Conservation (phyloP, 495 filamentous ascomycete species). For the Recurvomyces mirabilis region DNA sequence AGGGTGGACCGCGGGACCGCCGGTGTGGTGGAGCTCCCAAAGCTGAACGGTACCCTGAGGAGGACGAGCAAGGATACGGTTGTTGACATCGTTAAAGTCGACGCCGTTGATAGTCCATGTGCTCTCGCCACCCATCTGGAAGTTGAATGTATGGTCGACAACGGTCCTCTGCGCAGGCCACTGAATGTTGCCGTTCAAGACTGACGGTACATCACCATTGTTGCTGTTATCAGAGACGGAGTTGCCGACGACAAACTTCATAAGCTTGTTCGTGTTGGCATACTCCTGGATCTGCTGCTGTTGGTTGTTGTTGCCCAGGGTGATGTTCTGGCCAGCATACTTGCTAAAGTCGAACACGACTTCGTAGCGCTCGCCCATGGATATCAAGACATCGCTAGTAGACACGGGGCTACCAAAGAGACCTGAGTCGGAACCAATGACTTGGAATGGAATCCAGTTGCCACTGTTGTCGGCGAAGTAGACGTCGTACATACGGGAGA, state of each 20-base stretch:
- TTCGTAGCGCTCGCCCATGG: slow-evolving; percentile 48
- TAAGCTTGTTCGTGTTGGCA: slow-evolving; percentile 39
- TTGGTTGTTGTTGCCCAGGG: slow-evolving; percentile 34
- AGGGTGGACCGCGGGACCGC: slow-evolving; percentile 40
- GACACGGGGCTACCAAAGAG: slow-evolving; percentile 32
- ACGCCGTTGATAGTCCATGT: slow-evolving; percentile 42
- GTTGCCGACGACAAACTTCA: slow-evolving; percentile 41
- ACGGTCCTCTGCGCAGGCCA: slow-evolving; percentile 27
- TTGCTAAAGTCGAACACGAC: slow-evolving; percentile 42
- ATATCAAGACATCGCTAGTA: slow-evolving; percentile 31
- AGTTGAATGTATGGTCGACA: slow-evolving; percentile 37
- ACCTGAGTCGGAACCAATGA: slow-evolving; percentile 45
- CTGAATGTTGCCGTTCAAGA: slow-evolving; percentile 26
- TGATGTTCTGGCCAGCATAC: slow-evolving; percentile 39
- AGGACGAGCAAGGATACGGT: slow-evolving; percentile 42
- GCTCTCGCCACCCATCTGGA: slow-evolving; percentile 32
- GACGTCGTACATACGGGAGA: slow-evolving; percentile 40
- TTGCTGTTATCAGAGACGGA: slow-evolving; percentile 28
- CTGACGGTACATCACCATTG: slow-evolving; percentile 28
- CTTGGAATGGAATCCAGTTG: slow-evolving; percentile 37
- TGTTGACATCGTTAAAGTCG: slow-evolving; percentile 37
- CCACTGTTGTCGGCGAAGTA: slow-evolving; percentile 29
- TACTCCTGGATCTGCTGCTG: slow-evolving; percentile 38
- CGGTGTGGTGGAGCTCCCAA: slow-evolving; percentile 40
- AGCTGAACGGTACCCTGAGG: slow-evolving; percentile 38